Evolutionary conservation across 2,329 filamentous ascomycete genomes (phyloP), one percentile per base, ranked within the genome.

Genomic region (Fusarium abutilonis): DNA sequence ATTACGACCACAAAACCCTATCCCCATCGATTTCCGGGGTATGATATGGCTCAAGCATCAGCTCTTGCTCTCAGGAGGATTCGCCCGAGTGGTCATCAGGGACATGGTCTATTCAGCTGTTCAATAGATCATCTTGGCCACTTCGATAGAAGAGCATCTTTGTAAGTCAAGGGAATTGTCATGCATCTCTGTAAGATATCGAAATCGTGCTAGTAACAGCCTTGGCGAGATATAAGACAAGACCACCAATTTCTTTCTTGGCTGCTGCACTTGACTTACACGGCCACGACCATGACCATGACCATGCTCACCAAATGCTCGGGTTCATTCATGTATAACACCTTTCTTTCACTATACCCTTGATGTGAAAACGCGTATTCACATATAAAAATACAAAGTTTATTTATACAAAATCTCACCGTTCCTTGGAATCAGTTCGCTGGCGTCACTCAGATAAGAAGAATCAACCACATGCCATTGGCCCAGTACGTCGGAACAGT

Each of bases 391-490:
- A 55, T 31, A 42, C 42, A 29, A 41, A 42, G 23, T 52, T 40
- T 42, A 50, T 32, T 14, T 44, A 43, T 29, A 41, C 55, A 23
- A 28, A 51, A 49, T 56, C 52, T 53, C 60, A 26, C 44, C 50
- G 44, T 59, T 61, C 53, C 54, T 44, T 45, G 31, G 8, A 65
- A 32, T 45, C 19, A 19, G 19, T 3, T 19, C 38, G 34, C 39
- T 66, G 59, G 57, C 63, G 55, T 66, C 63, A 64, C 46, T 42
- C 32, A 56, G 49, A 64, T 51, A 51, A 57, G 47, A 32, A 19
- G 44, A 43, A 43, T 49, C 10, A 17, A 9, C 14, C 34, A 39
- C 13, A 9, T 26, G 8, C 23, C 19, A 61, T 64, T 64, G 57
- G 59, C 14, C 28, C 36, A 29, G 31, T 5, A 13, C n/a, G 14